These are phyloP conservation scores for Chytriomyces sp. DNA, from an alignment of 192 early-diverging fungal species.

Conservation along the genomic window DNA sequence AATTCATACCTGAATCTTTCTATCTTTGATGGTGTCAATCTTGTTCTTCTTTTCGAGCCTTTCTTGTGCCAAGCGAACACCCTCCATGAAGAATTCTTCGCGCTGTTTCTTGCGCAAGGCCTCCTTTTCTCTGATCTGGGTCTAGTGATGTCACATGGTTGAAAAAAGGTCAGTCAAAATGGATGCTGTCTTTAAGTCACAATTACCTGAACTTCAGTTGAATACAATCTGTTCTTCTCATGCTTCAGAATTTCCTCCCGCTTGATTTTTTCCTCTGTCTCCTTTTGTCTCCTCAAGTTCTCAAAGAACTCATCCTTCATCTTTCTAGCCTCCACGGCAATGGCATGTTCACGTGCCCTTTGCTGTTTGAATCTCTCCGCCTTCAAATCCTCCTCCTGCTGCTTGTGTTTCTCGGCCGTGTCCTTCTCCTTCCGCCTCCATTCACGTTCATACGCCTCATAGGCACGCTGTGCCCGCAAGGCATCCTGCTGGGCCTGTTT, in stretches of 20 bases:
- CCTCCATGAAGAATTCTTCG: constrained; percentile 66
- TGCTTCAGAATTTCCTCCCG: constrained; percentile 37
- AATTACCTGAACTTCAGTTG: constrained; percentile 52
- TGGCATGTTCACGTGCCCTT: constrained; percentile 55
- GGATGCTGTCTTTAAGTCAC: not conserved
- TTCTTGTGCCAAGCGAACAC: constrained; percentile 49
- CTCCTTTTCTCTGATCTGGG: constrained; percentile 60
- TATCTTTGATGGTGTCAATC: constrained; percentile 55
- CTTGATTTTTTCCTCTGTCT: constrained; percentile 49
- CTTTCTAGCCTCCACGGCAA: constrained; percentile 60
- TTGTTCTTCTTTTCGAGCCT: constrained; percentile 56
- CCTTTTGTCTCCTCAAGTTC: constrained; percentile 50
- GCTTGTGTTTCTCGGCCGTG: constrained; percentile 41
- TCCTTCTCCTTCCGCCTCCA: constrained; percentile 61
- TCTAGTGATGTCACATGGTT: constrained; percentile 21
- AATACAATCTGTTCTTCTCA: constrained; percentile 53
- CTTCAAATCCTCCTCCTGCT: constrained; percentile 44
- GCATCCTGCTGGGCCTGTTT: constrained; percentile 64
- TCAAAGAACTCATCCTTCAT: constrained; percentile 59
- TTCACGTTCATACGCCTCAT: constrained; percentile 62
- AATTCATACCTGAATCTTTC: constrained; percentile 51
- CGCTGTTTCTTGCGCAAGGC: constrained; percentile 39
- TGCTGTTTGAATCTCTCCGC: constrained; percentile 54
- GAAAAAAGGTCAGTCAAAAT: not conserved
- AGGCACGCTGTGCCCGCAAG: constrained; percentile 54